These are phyloP conservation scores for Penicillium verrucosum DNA, from an alignment of 2,329 filamentous ascomycete species.

Conservation along the genomic window DNA sequence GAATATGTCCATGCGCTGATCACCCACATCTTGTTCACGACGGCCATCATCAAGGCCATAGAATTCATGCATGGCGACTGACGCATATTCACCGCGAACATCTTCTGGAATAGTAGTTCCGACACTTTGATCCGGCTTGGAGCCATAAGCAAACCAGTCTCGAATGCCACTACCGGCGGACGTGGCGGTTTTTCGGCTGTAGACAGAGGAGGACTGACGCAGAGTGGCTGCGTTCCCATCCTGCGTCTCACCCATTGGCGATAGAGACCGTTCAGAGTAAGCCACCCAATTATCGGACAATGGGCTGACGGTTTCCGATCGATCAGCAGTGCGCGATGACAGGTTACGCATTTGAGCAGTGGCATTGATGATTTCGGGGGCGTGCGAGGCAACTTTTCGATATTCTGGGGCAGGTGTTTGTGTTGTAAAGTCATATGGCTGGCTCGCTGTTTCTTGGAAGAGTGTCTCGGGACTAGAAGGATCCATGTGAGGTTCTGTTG, in stretches of 20 bases:
- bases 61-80: slow-evolving; percentile 34
- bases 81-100: slow-evolving; percentile 38
- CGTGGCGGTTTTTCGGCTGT: slow-evolving; percentile 26
- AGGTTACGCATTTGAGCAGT: slow-evolving; percentile 30
- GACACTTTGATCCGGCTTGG: slow-evolving; percentile 28
- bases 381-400: slow-evolving; percentile 27
- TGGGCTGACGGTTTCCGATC: slow-evolving; percentile 36
- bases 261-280: slow-evolving; percentile 35
- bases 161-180: slow-evolving; percentile 29
- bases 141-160: slow-evolving; percentile 35
- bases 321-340: slow-evolving; percentile 27
- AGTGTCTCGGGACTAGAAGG: slow-evolving; percentile 31
- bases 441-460: slow-evolving; percentile 27
- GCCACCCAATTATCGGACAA: slow-evolving; percentile 44
- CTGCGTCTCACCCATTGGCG: slow-evolving; percentile 25
- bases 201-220: slow-evolving; percentile 36
- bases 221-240: slow-evolving; percentile 21
- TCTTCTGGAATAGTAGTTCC: slow-evolving; percentile 34
- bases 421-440: slow-evolving; percentile 29
- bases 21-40: slow-evolving; percentile 36
- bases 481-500: slow-evolving; percentile 20
- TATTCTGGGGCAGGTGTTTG: slow-evolving; percentile 28
- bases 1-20: slow-evolving; percentile 35
- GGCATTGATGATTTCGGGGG: slow-evolving; percentile 33
- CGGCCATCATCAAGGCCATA: slow-evolving; percentile 33